phyloP scores from a whole-genome alignment of 306 rosid species.

The Prinsepia uniflora region DNA sequence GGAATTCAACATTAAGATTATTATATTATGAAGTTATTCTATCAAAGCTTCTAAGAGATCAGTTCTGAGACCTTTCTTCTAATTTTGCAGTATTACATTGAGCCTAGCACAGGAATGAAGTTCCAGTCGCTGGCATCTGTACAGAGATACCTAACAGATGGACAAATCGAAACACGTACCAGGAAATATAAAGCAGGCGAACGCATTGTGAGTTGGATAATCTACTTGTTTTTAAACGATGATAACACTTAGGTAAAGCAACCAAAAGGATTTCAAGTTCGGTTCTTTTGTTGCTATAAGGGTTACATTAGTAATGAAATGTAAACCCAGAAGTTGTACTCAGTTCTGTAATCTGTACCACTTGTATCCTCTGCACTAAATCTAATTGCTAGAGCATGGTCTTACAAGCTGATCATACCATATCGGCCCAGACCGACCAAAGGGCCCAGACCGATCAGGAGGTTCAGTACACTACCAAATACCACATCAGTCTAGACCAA shows the following conservation, averaged over 20 bases:
- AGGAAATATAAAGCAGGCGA: conserved; percentile 21
- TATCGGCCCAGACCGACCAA: too few relatives aligned
- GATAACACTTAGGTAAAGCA: neutral
- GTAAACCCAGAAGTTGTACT: neutral
- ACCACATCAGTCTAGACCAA: too few relatives aligned
- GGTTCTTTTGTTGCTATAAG: neutral
- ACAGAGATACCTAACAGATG: conserved; percentile 41
- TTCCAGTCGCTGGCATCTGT: conserved; percentile 60
- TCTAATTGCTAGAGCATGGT: neutral
- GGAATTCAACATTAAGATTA: neutral
- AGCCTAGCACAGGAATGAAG: conserved; percentile 40
- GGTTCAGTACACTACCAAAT: too few relatives aligned
- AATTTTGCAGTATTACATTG: conserved; percentile 50
- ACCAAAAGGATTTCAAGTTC: neutral
- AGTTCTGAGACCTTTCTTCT: neutral
- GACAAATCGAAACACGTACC: conserved; percentile 1
- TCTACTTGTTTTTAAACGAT: neutral
- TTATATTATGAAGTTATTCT: conserved; percentile 1
- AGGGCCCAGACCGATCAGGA: too few relatives aligned
- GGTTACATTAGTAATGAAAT: neutral
- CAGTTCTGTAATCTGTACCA: neutral
- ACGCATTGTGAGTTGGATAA: conserved; percentile 36
- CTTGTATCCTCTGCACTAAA: conserved; percentile 3
- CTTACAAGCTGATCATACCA: too few relatives aligned
- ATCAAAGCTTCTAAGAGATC: neutral